Conservation (phyloP, 345 rosid species). For the Dovyalis caffra region DNA sequence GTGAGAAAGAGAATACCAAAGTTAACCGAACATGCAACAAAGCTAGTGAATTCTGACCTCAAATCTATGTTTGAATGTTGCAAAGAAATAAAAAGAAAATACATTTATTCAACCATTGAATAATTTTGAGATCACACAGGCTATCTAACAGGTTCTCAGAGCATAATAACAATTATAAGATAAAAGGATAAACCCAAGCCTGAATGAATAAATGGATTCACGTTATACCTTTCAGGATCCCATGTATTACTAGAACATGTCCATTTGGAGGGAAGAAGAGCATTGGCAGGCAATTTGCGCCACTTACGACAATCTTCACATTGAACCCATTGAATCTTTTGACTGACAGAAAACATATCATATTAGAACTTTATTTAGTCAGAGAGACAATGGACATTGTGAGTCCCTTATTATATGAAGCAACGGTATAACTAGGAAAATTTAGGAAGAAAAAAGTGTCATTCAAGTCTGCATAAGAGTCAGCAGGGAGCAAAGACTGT, state of each 20-base stretch:
- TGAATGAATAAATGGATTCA: not conserved
- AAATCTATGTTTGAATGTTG: too few species aligned
- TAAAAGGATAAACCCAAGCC: not conserved
- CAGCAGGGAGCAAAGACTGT: not conserved
- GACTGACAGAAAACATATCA: conserved; percentile 37
- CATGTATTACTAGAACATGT: conserved; percentile 58
- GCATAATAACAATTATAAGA: too few species aligned
- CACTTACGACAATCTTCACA: conserved; percentile 75
- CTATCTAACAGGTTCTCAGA: not conserved
- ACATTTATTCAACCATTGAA: too few species aligned
- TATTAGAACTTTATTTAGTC: not conserved
- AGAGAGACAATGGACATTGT: not conserved
- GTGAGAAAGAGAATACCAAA: too few species aligned
- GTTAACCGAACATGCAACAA: too few species aligned
- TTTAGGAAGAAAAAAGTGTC: too few species aligned
- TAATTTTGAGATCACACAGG: not conserved
- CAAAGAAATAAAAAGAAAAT: not conserved
- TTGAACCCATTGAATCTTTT: conserved; percentile 67
- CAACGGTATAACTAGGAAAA: not conserved
- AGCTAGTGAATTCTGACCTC: not conserved
- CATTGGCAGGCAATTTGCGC: conserved; percentile 63
- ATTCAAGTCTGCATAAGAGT: not conserved
- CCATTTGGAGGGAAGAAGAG: conserved; percentile 71
- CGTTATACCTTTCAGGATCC: conserved; percentile 65
- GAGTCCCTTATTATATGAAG: not conserved